Evolutionary conservation across 257 asterid species (phyloP).

Genomic region (Perilla frutescens): DNA sequence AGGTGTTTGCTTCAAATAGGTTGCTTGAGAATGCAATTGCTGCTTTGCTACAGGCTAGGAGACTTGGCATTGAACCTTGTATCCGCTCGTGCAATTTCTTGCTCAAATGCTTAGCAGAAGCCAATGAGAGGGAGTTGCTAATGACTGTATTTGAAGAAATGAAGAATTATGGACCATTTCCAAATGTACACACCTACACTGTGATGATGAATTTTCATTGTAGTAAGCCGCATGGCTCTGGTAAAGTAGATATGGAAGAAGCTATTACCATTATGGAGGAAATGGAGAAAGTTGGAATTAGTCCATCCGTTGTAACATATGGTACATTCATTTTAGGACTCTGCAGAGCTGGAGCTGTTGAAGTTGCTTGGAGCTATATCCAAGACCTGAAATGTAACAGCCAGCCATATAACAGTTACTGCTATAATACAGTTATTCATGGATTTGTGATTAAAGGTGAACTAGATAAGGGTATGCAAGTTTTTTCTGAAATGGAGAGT

Average conservation of each 20-base stretch:
- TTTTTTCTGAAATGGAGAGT: slow-evolving; percentile 57
- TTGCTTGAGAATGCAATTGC: slow-evolving; percentile 55
- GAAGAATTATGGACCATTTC: slow-evolving; percentile 63
- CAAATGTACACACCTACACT: slow-evolving; percentile 58
- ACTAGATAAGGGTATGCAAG: slow-evolving; percentile 43
- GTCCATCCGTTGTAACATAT: slow-evolving; percentile 60
- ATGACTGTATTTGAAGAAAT: slow-evolving; percentile 50
- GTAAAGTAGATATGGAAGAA: slow-evolving; percentile 43
- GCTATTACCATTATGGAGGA: slow-evolving; percentile 55
- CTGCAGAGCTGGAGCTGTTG: slow-evolving; percentile 54
- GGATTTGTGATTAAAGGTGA: slow-evolving; percentile 49
- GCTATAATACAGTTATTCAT: slow-evolving; percentile 63
- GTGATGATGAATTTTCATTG: slow-evolving; percentile 61
- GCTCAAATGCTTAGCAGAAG: slow-evolving; percentile 65
- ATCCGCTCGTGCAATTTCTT: slow-evolving; percentile 62
- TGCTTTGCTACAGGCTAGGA: slow-evolving; percentile 47
- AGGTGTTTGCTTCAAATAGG: slow-evolving; percentile 57
- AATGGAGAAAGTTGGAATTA: slow-evolving; percentile 51
- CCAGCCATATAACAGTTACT: slow-evolving; percentile 54
- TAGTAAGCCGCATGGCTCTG: slow-evolving; percentile 32
- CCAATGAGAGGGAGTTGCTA: slow-evolving; percentile 39
- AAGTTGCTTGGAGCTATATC: slow-evolving; percentile 49
- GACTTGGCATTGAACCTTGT: slow-evolving; percentile 47
- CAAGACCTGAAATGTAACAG: slow-evolving; percentile 39
- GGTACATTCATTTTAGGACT: slow-evolving; percentile 57